These are phyloP conservation scores for Aspergillus hancockii DNA, from an alignment of 495 filamentous ascomycete genomes.

Conservation along the genomic window DNA sequence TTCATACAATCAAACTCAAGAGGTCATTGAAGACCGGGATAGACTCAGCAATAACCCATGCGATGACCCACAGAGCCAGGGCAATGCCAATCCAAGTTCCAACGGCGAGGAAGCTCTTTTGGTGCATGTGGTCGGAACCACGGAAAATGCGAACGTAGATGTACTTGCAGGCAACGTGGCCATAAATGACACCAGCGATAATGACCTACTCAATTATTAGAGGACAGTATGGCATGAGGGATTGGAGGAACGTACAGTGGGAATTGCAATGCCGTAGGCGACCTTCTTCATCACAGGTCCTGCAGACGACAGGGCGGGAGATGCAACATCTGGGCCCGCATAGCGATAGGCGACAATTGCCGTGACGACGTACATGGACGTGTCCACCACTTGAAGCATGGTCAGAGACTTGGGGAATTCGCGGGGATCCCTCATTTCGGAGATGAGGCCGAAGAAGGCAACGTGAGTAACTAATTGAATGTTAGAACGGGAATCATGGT, in stretches of 20 bases:
- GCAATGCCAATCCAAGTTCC: conserved; percentile 61
- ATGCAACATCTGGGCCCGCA: conserved; percentile 65
- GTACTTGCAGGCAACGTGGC: conserved; percentile 61
- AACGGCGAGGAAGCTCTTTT: conserved; percentile 44
- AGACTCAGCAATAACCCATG: conserved; percentile 70
- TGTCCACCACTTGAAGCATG: conserved; percentile 63
- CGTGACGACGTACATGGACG: conserved; percentile 57
- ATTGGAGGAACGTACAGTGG: conserved; percentile 49
- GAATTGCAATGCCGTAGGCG: conserved; percentile 75
- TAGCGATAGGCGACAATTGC: conserved; percentile 64
- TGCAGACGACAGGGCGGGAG: conserved; percentile 70
- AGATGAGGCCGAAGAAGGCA: conserved; percentile 74
- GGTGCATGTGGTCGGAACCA: conserved; percentile 58
- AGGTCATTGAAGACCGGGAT: conserved; percentile 74
- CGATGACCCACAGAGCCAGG: conserved; percentile 56
- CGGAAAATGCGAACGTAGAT: conserved; percentile 64
- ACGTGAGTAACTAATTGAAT: conserved; percentile 56
- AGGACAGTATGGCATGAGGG: neutral
- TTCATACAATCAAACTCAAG: conserved; percentile 50
- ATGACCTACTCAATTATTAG: conserved; percentile 26
- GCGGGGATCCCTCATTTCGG: conserved; percentile 67
- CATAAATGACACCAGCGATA: conserved; percentile 56
- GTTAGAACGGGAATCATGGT: conserved; percentile 7
- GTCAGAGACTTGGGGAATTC: conserved; percentile 67
- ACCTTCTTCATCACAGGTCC: conserved; percentile 61